These are phyloP conservation scores for Candida khao-thaluensis DNA, from an alignment of 805 yeast species.

Conservation along the genomic window DNA sequence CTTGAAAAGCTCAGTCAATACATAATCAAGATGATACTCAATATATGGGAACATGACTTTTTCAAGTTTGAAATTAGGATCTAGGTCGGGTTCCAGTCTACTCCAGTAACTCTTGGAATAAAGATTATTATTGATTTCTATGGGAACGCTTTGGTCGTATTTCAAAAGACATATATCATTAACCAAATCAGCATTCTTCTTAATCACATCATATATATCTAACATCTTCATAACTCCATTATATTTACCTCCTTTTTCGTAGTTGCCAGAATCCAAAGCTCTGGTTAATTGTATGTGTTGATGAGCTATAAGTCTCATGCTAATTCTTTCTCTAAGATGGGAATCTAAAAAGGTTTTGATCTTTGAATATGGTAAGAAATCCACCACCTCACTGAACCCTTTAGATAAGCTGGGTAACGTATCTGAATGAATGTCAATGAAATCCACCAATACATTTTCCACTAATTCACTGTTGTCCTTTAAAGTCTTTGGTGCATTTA, in stretches of 20 bases:
- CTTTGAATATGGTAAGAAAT: slow-evolving; percentile 43
- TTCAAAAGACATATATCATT: slow-evolving; percentile 81
- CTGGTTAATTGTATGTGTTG: slow-evolving; percentile 71
- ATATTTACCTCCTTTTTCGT: slow-evolving; percentile 55
- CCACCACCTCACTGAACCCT: slow-evolving; percentile 71
- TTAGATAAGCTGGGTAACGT: slow-evolving; percentile 77
- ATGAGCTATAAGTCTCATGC: slow-evolving; percentile 82
- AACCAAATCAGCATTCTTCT: slow-evolving; percentile 67
- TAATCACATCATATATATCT: slow-evolving; percentile 61
- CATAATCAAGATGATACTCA: slow-evolving; percentile 83
- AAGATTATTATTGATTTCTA: slow-evolving; percentile 50
- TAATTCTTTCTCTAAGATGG: slow-evolving; percentile 80
- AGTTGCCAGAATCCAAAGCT: slow-evolving; percentile 29
- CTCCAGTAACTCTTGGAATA: slow-evolving; percentile 30
- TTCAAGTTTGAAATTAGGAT: slow-evolving; percentile 34
- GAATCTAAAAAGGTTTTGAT: slow-evolving; percentile 65
- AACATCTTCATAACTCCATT: slow-evolving; percentile 62
- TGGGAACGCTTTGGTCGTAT: slow-evolving; percentile 70
- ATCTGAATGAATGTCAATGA: slow-evolving; percentile 78
- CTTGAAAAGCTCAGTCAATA: slow-evolving; percentile 81
- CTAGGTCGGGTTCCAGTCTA: slow-evolving; percentile 23
- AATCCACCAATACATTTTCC: slow-evolving; percentile 47
- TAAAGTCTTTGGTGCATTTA: slow-evolving; percentile 41
- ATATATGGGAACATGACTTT: slow-evolving; percentile 75
- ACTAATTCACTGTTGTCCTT: slow-evolving; percentile 58